These are phyloP conservation scores for Botrytis squamosa DNA, from an alignment of 2,329 filamentous ascomycete species.

Conservation along the genomic window DNA sequence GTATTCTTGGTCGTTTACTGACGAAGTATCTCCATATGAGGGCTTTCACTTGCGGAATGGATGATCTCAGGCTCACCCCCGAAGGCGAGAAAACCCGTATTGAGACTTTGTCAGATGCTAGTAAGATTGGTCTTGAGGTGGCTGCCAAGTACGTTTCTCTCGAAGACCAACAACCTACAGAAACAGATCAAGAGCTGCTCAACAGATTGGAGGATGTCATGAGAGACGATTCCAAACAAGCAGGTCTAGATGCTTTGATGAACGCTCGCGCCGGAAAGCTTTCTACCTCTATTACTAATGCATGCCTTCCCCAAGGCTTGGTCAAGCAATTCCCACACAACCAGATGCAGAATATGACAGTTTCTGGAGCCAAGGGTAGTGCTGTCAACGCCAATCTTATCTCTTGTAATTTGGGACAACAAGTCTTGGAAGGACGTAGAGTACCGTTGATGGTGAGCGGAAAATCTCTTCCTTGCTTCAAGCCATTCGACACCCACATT, in stretches of 20 bases:
- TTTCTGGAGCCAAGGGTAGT: constrained; percentile 90
- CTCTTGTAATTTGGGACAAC: constrained; percentile 95
- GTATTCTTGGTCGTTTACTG: constrained; percentile 82
- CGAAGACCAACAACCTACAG: constrained; percentile 59
- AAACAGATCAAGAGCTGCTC: constrained; percentile 68
- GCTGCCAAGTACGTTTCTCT: constrained; percentile 88
- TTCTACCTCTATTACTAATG: constrained; percentile 73
- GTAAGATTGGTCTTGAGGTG: constrained; percentile 71
- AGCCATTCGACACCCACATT: constrained; percentile 83
- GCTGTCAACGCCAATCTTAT: constrained; percentile 95
- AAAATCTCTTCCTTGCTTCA: constrained; percentile 92
- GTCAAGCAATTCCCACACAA: constrained; percentile 93
- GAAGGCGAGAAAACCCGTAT: constrained; percentile 72
- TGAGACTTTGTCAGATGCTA: constrained; percentile 65
- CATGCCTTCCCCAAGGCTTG: constrained; percentile 77
- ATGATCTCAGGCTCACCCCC: constrained; percentile 83
- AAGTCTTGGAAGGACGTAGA: constrained; percentile 90
- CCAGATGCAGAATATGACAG: constrained; percentile 99
- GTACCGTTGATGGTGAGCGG: constrained; percentile 98
- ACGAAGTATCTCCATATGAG: constrained; percentile 91
- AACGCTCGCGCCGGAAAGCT: constrained; percentile 69
- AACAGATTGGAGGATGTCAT: constrained; percentile 83
- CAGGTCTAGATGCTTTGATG: constrained; percentile 83
- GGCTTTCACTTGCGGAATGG: constrained; percentile 95
- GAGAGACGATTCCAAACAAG: constrained; percentile 87